These are phyloP conservation scores for Pyrus pyrifolia DNA, from an alignment of 306 rosid species.

Conservation along the genomic window DNA sequence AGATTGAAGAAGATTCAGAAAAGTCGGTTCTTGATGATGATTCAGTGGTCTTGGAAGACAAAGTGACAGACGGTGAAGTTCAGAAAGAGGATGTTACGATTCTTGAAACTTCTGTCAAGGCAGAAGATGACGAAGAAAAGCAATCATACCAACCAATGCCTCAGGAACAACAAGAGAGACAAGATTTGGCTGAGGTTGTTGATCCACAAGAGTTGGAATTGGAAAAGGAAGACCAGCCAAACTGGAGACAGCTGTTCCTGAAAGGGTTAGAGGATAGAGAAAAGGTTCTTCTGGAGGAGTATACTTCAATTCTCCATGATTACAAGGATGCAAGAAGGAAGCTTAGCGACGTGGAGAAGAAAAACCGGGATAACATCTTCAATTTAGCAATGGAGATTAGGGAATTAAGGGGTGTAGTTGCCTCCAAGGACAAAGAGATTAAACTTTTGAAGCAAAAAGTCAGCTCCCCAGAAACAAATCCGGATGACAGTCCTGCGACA, in stretches of 20 bases:
- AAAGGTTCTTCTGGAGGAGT: conserved; percentile 57
- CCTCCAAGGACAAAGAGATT: conserved; percentile 55
- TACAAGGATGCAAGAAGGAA: conserved; percentile 57
- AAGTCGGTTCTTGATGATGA: conserved; percentile 3
- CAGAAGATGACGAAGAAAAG: conserved; percentile 24
- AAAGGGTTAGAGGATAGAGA: conserved; percentile 73
- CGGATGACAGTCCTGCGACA: conserved; percentile 32
- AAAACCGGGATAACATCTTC: conserved; percentile 55
- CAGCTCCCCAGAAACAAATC: conserved; percentile 21
- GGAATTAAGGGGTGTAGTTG: conserved; percentile 49
- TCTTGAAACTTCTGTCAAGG: neutral
- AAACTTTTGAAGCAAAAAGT: conserved; percentile 44
- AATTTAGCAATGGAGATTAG: conserved; percentile 60
- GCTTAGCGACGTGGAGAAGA: conserved; percentile 55
- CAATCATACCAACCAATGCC: conserved; percentile 13
- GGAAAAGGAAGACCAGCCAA: conserved; percentile 42
- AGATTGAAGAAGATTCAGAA: conserved; percentile 11
- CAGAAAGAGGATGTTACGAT: conserved; percentile 21
- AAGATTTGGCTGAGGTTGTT: conserved; percentile 27
- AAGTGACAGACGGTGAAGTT: conserved; percentile 20
- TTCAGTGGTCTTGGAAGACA: conserved; percentile 14
- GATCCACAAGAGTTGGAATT: conserved; percentile 26
- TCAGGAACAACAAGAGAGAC: conserved; percentile 18
- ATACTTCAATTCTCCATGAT: conserved; percentile 57
- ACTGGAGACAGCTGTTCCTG: conserved; percentile 54